Conservation (phyloP, 225 moss, liverwort and hornwort species). For the Physcomitrium patens region DNA sequence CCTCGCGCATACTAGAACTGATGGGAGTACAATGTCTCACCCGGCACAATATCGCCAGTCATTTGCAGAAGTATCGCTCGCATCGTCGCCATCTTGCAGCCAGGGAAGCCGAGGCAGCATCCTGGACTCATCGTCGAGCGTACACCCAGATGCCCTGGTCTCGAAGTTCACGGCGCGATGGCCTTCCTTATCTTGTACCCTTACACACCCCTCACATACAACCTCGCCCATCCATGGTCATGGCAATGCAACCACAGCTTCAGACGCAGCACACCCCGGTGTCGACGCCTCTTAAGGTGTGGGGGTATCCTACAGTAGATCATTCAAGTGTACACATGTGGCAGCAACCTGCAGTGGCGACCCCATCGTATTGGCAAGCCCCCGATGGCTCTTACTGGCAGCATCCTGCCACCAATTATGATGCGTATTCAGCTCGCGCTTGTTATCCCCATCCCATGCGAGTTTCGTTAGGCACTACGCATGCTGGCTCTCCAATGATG, state of each 20-base stretch:
- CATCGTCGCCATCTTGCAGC: constrained; percentile 93
- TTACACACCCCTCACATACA: constrained; percentile 87
- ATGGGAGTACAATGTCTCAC: constrained; percentile 99
- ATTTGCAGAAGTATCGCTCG: constrained; percentile 98
- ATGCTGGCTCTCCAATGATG: constrained; percentile 33
- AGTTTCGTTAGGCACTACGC: constrained; percentile 36
- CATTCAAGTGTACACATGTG: constrained; percentile 93
- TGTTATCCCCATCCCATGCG: constrained; percentile 64
- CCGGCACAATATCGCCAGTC: constrained; percentile 96
- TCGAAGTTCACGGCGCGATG: constrained; percentile 74
- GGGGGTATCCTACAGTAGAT: constrained; percentile 95
- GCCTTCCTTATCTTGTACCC: constrained; percentile 83
- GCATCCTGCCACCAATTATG: constrained; percentile 72
- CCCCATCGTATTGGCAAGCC: constrained; percentile 93
- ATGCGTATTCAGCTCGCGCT: constrained; percentile 32
- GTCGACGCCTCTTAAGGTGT: constrained; percentile 82
- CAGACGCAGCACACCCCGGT: constrained; percentile 60
- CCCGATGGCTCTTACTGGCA: constrained; percentile 98
- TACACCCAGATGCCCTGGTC: constrained; percentile 79
- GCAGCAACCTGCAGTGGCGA: constrained; percentile 81
- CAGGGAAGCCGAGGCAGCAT: constrained; percentile 91
- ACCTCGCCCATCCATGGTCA: constrained; percentile 81
- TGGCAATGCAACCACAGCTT: constrained; percentile 77
- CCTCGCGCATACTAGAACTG: constrained; percentile 92
- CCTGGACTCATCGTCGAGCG: constrained; percentile 92